These are phyloP conservation scores for Solanum paucissectum DNA, from an alignment of 257 asterid species.

Conservation along the genomic window DNA sequence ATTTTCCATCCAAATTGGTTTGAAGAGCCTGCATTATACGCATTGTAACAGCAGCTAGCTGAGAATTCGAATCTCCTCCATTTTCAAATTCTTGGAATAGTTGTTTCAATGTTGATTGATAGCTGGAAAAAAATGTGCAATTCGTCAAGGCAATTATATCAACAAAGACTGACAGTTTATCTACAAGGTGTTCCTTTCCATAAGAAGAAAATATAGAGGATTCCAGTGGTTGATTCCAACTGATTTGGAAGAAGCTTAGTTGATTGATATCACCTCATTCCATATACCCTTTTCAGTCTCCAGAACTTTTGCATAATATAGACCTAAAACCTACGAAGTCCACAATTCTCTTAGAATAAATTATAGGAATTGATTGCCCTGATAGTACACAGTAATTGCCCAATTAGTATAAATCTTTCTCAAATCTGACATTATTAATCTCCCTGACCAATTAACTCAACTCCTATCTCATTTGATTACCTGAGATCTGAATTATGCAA, in stretches of 20 bases:
- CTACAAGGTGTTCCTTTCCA: neutral
- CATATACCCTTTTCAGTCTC: neutral
- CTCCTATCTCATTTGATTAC: neutral
- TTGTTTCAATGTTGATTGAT: slow-evolving; percentile 88
- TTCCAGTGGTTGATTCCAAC: neutral
- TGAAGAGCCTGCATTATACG: slow-evolving; percentile 98
- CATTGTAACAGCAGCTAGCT: slow-evolving; percentile 92
- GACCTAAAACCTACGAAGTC: neutral
- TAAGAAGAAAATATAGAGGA: neutral
- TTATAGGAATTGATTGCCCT: neutral
- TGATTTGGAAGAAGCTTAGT: neutral
- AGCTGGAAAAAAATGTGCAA: slow-evolving; percentile 32
- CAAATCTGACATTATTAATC: neutral
- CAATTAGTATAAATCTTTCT: neutral
- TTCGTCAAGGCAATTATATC: neutral
- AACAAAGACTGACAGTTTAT: neutral
- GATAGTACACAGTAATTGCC: neutral
- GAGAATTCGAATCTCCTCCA: slow-evolving; percentile 60
- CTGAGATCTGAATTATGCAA: neutral
- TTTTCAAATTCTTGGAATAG: slow-evolving; percentile 81
- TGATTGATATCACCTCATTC: neutral
- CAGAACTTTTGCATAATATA: neutral
- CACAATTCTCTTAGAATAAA: neutral
- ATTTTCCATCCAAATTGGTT: slow-evolving; percentile 94
- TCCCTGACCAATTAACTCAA: neutral